phyloP scores from a whole-genome alignment of 2,329 filamentous ascomycete genomes.

The Penicillium vulpinum region DNA sequence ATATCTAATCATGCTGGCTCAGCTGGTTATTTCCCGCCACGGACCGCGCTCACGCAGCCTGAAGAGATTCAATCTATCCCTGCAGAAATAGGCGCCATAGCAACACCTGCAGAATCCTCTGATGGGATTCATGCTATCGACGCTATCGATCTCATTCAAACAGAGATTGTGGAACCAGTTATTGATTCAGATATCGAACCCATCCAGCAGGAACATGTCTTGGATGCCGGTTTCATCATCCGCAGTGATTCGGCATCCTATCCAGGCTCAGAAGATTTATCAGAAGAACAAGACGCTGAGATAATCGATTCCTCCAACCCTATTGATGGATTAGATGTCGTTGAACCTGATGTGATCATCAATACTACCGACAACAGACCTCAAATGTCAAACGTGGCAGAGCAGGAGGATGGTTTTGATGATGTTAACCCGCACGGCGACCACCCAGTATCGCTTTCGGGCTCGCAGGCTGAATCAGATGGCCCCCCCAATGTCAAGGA shows the following conservation, averaged over 20 bases:
- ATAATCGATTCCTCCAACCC: background rate
- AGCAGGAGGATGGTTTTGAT: background rate
- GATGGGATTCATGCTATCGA: background rate
- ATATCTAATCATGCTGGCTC: constrained; percentile 27
- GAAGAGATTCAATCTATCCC: constrained; percentile 2
- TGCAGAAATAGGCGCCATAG: background rate
- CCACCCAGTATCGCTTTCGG: background rate
- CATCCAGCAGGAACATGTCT: background rate
- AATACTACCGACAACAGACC: background rate
- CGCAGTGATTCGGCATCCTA: no score
- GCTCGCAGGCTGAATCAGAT: background rate
- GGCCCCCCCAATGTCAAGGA: background rate
- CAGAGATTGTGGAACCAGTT: background rate
- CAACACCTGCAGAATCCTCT: background rate
- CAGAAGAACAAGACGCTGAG: background rate
- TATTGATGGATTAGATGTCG: background rate
- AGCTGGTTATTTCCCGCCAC: constrained; percentile 35
- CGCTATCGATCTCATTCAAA: background rate
- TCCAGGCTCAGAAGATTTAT: no score
- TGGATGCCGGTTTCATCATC: background rate
- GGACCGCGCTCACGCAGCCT: constrained; percentile 10
- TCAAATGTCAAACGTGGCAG: background rate
- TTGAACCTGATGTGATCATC: background rate
- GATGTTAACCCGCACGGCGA: no score
- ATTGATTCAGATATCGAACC: background rate